These are phyloP conservation scores for Galerina sulciceps DNA, from an alignment of 768 basidiomycete genomes.

Conservation along the genomic window DNA sequence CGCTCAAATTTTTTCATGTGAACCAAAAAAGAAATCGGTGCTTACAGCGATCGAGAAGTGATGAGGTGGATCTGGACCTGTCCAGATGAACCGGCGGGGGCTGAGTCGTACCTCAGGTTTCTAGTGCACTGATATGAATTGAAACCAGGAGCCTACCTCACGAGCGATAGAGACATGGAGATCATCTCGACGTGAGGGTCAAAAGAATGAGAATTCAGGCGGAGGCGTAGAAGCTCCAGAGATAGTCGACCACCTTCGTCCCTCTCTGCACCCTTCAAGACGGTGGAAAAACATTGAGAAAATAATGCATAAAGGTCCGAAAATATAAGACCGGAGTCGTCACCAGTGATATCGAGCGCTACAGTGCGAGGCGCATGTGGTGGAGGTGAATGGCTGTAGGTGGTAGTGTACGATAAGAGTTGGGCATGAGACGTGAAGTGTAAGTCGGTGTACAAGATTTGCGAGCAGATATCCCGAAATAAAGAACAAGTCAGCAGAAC, in stretches of 20 bases:
- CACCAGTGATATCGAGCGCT: constrained; percentile 19
- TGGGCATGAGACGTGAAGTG: constrained; percentile 22
- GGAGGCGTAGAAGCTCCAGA: constrained; percentile 27
- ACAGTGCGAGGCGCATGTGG: constrained; percentile 21
- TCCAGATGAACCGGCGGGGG: constrained; percentile 56
- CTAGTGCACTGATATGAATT: background rate
- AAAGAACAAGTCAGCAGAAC: constrained; percentile 19
- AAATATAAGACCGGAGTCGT: constrained; percentile 18
- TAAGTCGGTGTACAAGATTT: constrained; percentile 23
- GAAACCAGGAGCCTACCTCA: constrained; percentile 23
- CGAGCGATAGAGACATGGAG: constrained; percentile 25
- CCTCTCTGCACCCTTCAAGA: constrained; percentile 7
- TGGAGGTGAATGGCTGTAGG: constrained; percentile 5
- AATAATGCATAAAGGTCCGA: constrained; percentile 21
- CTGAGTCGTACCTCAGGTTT: constrained; percentile 25
- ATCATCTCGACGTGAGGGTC: constrained; percentile 26
- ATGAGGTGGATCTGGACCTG: constrained; percentile 63
- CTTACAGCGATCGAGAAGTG: constrained; percentile 66
- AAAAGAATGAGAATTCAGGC: constrained; percentile 28
- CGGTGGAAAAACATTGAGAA: constrained; percentile 12
- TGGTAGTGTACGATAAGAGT: constrained; percentile 19
- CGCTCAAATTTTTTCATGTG: background rate
- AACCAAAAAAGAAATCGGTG: no score
- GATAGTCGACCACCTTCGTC: constrained; percentile 26
- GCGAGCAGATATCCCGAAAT: constrained; percentile 17